Evolutionary conservation across 768 basidiomycete species (phyloP), one percentile per base, ranked within the genome.

Genomic region (Termitomyces eurrhizus): DNA sequence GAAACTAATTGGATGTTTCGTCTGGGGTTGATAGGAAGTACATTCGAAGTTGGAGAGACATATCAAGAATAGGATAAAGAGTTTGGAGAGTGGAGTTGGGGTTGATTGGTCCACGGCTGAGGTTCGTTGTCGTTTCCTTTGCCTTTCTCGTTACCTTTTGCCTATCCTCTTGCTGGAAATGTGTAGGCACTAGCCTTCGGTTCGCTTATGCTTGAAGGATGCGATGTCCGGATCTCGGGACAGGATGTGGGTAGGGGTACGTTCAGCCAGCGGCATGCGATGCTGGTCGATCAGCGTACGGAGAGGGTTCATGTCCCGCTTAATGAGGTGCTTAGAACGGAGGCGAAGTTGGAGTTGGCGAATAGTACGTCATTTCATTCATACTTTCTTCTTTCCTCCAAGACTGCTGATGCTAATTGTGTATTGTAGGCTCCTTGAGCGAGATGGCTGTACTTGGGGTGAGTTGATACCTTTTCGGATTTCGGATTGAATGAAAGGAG

Each of bases 191-290:
- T 97, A 72, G 94, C 95, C 0, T 92, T 95, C 66, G 95, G 95
- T 0, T 86, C 92, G 1, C 78, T 96, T 37, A 83, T 96, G 86
- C 74, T 84, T 2, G 89, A 93, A 56, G 92, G 92, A 1, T 85
- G 78, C 63, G 90, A 95, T 68, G 81, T 97, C 9, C 84, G 94
- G 16, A 92, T 97, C 36, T 94, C 93, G 2, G 95, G 95, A 7
- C 95, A 97, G 72, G 95, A 96, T 69, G 92, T 95, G 0, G 95
- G 94, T 0, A 72, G 94, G 42, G 94, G 95, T 2, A 95, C 93
- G 12, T 93, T 95, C 73, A 92, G 90, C 64, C 91, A 93, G 55
- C 78, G 89, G 7, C 95, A 96, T 72, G 93, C 93, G 0, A 95
- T 96, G 92, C 75, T 95, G 21, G 92, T 96, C 1, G 86, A 97